Base-by-base conservation (phyloP, 2,329 filamentous ascomycete species). In the Calonectria pseudoreteaudii region DNA sequence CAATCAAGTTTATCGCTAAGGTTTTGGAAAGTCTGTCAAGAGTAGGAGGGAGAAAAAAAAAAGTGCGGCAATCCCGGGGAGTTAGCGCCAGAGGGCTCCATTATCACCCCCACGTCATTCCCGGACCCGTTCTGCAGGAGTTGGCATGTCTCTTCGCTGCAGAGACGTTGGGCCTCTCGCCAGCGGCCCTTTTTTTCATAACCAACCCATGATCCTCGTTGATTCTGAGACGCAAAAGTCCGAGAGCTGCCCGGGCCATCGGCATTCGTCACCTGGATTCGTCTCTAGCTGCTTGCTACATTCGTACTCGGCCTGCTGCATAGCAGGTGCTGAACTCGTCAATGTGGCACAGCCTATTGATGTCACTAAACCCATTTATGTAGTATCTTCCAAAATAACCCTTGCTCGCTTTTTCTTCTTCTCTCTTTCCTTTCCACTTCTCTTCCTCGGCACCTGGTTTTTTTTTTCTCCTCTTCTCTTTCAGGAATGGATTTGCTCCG, bases 51-150 rank as follows among this genome's bases (percentile, higher is more conserved):
- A 68, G 31, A 31, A 10, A 31, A 31, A 31, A 31, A 65, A 41
- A 69, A 66, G 38, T 49, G 36, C 66, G 71, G 60, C 60, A 66
- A 66, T 49, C 50, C 69, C 71, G 71, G 71, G 71, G 60, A 69
- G 66, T 73, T 69, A 26, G 49, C n/a, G 41, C 16, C 4, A 44
- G 14, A 41, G 41, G 7, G 41, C 8, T 44, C 16, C 18, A 20
- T 28, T 14, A 13, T 30, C 53, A 36, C 31, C 47, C 65, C 66
- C 71, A 66, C 60, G 66, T 30, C 56, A 72, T 72, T 72, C 50
- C 71, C 66, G 31, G 71, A 66, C 66, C 66, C 60, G 38, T 69
- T 65, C 10, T 26, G 14, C n/a, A 28, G 31, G 30, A 30, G 4
- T 26, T 14, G 16, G 20, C 28, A 36, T 26, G 36, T 41, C 11